Conservation (phyloP, 75 land plant species). For the Pseudotsuga menziesii region DNA sequence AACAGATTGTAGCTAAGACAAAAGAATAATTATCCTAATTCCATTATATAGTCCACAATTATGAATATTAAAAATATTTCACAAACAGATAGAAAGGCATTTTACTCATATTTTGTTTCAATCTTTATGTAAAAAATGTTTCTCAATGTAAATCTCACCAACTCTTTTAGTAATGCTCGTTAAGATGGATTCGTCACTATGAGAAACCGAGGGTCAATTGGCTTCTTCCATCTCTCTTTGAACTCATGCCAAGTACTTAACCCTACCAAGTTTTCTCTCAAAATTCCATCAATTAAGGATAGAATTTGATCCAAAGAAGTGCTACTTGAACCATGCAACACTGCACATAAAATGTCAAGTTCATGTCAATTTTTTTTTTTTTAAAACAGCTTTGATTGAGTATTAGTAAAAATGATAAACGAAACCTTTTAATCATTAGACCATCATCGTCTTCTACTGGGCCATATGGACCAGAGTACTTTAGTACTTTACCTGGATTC, state of each 20-base stretch:
- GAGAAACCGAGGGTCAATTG: slow-evolving; percentile 4
- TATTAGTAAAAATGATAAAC: neutral
- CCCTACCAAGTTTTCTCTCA: slow-evolving; percentile 1
- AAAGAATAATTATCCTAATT: neutral
- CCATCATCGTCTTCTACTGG: neutral
- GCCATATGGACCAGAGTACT: neutral
- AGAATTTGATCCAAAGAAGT: neutral
- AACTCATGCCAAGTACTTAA: neutral
- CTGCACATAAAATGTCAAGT: neutral
- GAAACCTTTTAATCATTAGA: neutral
- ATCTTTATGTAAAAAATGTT: neutral
- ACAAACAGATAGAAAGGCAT: neutral
- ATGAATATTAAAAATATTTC: neutral
- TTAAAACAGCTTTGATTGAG: neutral
- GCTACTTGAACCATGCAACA: neutral
- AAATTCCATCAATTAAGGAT: neutral
- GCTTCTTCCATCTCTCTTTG: neutral
- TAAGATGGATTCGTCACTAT: neutral
- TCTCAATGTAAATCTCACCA: neutral
- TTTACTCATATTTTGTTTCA: neutral
- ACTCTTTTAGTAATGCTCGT: slow-evolving; percentile 1
- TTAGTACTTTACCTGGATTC: slow-evolving; percentile 1
- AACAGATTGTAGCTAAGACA: neutral
- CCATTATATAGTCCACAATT: neutral
- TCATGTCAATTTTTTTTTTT: no score